Evolutionary conservation across 139 green algal species (phyloP).

Genomic region (Deuterostichococcus epilithicus): DNA sequence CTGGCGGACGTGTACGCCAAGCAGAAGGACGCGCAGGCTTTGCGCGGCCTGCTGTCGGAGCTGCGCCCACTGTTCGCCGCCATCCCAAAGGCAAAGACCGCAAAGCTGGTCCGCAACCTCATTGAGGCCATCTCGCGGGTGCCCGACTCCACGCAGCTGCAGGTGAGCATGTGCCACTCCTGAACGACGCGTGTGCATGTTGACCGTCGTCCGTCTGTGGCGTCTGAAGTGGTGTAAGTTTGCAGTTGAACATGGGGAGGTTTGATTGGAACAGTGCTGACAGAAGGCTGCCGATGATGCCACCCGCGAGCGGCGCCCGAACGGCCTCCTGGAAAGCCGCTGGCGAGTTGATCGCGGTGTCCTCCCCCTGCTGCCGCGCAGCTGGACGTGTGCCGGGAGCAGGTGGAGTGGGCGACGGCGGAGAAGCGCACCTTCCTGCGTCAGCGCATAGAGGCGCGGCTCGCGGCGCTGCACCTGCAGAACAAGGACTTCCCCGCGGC

Average conservation of each 20-base stretch:
- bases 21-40: constrained; percentile 55
- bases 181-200: neutral
- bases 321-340: no score
- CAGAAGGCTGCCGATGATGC: no score
- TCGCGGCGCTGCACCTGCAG: constrained; percentile 85
- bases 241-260: neutral
- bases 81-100: constrained; percentile 98
- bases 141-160: constrained; percentile 77
- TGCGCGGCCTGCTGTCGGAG: constrained; percentile 77
- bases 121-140: constrained; percentile 92
- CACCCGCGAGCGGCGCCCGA: no score
- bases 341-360: no score
- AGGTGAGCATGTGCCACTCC: constrained; percentile 49
- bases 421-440: constrained; percentile 97
- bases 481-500: constrained; percentile 71
- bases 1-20: constrained; percentile 68
- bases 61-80: constrained; percentile 79
- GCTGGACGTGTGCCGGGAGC: constrained; percentile 91
- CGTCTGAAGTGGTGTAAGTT: neutral
- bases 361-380: constrained; percentile 17
- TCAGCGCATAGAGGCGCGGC: constrained; percentile 89
- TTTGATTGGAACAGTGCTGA: no score
- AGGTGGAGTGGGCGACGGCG: constrained; percentile 84
- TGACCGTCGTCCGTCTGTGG: neutral
- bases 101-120: constrained; percentile 93